Evolutionary conservation across 257 asterid species (phyloP).

Genomic region (Solanum bulbocastanum): DNA sequence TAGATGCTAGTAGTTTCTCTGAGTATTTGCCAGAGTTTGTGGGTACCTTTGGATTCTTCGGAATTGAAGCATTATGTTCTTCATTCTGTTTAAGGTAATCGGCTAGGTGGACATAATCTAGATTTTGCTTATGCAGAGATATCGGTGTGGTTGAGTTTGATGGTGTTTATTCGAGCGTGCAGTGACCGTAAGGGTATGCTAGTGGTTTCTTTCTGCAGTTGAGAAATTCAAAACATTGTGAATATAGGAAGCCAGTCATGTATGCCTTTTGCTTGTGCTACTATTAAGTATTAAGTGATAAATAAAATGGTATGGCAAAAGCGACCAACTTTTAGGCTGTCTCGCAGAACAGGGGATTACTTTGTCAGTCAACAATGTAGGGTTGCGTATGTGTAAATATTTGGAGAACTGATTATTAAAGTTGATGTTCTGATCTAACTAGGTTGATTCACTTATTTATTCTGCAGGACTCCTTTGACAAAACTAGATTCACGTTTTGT

Average conservation of each 20-base stretch:
- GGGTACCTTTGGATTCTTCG: not conserved
- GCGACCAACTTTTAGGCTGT: not conserved
- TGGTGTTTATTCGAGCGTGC: not conserved
- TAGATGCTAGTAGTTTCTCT: not conserved
- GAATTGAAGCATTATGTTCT: not conserved
- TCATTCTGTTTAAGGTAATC: not conserved
- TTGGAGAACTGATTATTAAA: not conserved
- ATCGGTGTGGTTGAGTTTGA: not conserved
- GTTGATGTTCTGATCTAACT: not conserved
- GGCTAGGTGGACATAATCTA: not conserved
- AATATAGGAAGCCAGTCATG: not conserved
- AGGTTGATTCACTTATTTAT: not conserved
- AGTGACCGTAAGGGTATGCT: not conserved
- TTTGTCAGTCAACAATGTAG: not conserved
- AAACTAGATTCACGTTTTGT: not conserved
- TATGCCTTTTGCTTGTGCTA: not conserved
- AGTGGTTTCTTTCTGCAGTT: not conserved
- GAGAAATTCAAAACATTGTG: not conserved
- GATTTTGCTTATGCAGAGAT: not conserved
- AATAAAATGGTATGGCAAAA: not conserved
- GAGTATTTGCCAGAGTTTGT: not conserved
- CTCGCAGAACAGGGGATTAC: not conserved
- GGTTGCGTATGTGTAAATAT: not conserved
- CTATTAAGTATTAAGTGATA: not conserved
- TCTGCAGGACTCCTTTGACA: not conserved